phyloP scores from a whole-genome alignment of 176 grass and related monocot species.

The Elaeis guineensis region DNA sequence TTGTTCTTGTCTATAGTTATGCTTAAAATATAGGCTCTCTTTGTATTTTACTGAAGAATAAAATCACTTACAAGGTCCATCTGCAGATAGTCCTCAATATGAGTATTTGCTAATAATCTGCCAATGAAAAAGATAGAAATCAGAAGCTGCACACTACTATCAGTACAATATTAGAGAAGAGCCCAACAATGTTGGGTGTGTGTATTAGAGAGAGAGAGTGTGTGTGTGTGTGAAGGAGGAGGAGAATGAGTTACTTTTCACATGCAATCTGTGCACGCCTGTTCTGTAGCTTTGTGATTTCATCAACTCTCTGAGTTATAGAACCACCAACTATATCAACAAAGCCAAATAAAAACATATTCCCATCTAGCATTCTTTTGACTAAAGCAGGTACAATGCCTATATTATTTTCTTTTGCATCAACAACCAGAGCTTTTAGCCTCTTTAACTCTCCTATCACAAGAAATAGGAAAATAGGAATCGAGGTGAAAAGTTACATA shows the following conservation, averaged over 20 bases:
- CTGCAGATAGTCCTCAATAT: too few species aligned
- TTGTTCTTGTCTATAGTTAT: too few species aligned
- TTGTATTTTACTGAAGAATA: too few species aligned
- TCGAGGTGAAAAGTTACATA: background rate
- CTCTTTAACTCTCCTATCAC: constrained; percentile 54
- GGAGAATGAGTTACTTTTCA: constrained; percentile 38
- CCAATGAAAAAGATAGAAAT: constrained; percentile 15
- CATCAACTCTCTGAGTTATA: constrained; percentile 38
- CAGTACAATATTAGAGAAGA: constrained; percentile 2
- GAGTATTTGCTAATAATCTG: constrained; percentile 49
- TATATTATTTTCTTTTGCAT: constrained; percentile 43
- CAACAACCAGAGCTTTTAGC: constrained; percentile 49
- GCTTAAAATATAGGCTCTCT: too few species aligned
- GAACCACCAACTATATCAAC: constrained; percentile 53
- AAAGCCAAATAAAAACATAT: constrained; percentile 65
- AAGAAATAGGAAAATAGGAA: background rate
- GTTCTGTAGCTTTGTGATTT: constrained; percentile 46
- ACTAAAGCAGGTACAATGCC: constrained; percentile 38
- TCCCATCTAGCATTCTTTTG: constrained; percentile 70
- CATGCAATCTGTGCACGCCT: constrained; percentile 48
- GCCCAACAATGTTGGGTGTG: too few species aligned
- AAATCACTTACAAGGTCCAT: background rate
- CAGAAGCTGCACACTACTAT: background rate
- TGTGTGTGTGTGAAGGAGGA: too few species aligned
- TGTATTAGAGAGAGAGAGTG: too few species aligned